phyloP scores from a whole-genome alignment of 495 filamentous ascomycete genomes.

The Trichoderma gamsii region DNA sequence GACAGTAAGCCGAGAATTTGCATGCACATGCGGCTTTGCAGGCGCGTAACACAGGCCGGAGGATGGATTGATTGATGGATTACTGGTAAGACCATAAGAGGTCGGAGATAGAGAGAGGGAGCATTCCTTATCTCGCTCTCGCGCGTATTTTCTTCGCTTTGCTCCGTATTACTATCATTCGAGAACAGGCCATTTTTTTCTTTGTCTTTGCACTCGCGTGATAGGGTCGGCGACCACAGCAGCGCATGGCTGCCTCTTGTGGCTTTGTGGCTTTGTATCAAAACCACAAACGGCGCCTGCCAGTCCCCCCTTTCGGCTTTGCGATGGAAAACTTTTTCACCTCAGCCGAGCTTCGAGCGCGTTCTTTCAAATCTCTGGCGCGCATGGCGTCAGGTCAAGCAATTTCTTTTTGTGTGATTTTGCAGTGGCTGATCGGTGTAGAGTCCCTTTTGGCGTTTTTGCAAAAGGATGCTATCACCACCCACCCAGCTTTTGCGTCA shows the following conservation, averaged over 20 bases:
- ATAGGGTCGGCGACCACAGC: background rate
- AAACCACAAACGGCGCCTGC: background rate
- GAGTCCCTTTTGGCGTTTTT: too few relatives aligned
- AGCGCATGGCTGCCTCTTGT: background rate
- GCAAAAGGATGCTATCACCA: too few relatives aligned
- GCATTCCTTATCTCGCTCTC: background rate
- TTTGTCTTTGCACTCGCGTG: too few relatives aligned
- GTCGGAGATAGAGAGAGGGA: background rate
- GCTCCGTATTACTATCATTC: too few relatives aligned
- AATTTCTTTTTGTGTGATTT: too few relatives aligned
- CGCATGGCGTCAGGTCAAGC: too few relatives aligned
- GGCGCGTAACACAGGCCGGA: background rate
- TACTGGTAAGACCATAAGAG: too few relatives aligned
- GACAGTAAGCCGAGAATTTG: too few relatives aligned
- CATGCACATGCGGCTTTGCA: background rate
- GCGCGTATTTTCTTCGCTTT: background rate
- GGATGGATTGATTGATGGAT: background rate
- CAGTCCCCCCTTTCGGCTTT: background rate
- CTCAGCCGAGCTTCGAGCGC: background rate
- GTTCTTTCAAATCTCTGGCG: background rate
- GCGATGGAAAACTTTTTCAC: background rate
- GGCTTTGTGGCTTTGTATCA: background rate
- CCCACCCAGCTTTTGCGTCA: too few relatives aligned
- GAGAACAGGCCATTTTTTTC: too few relatives aligned
- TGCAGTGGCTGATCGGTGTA: too few relatives aligned